Conservation (phyloP, 192 early-diverging fungal species). For the Podochytrium sp. region DNA sequence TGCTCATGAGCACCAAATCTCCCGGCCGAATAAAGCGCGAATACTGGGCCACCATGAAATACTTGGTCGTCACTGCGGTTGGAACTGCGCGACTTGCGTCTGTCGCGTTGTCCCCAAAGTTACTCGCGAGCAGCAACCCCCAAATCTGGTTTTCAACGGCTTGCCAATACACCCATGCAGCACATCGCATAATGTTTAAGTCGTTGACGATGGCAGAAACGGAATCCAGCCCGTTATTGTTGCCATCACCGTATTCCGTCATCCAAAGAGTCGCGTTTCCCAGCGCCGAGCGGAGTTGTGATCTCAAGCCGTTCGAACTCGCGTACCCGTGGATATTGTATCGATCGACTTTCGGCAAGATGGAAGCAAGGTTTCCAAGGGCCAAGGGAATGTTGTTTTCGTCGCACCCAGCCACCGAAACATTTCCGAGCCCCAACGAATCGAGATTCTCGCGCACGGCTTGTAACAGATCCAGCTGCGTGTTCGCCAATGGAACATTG, state of each 20-base stretch:
- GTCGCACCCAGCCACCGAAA: constrained; percentile 20
- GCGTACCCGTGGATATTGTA: constrained; percentile 32
- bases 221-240: constrained; percentile 7
- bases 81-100: not conserved
- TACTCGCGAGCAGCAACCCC: not conserved
- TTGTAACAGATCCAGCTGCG: too few species aligned
- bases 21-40: constrained; percentile 34
- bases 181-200: constrained; percentile 6
- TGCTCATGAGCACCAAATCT: constrained; percentile 4
- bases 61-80: constrained; percentile 16
- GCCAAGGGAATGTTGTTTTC: constrained; percentile 7
- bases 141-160: not conserved
- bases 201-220: constrained; percentile 24
- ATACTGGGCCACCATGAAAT: constrained; percentile 33
- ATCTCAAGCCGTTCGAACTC: not conserved
- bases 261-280: constrained; percentile 19
- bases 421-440: not conserved
- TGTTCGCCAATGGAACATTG: not conserved
- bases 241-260: constrained; percentile 30
- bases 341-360: not conserved
- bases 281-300: not conserved
- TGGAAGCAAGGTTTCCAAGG: not conserved
- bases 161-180: constrained; percentile 38
- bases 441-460: not conserved
- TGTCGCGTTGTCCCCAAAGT: too few species aligned